Base-by-base conservation (phyloP, 352 stramenopile genomes). In the Globisporangium parvum region DNA sequence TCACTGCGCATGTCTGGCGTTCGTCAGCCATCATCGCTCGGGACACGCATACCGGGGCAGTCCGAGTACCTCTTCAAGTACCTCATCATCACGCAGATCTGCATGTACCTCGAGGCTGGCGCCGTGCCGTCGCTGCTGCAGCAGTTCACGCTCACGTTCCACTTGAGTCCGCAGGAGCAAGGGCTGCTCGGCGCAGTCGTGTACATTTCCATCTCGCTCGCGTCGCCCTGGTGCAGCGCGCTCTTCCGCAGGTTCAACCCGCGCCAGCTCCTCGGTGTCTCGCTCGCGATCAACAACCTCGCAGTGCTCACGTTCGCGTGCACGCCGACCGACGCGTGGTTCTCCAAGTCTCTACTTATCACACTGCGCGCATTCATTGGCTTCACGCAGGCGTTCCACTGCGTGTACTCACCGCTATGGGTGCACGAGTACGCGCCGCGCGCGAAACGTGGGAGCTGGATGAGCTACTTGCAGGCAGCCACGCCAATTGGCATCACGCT, bases 51-150 rank as follows among this genome's bases (percentile, higher is more conserved):
- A 12, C 56, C 56, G 12, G 56, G 56, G 4, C 48, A 62, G 41
- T 62, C 56, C 51, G 78, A 85, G 40, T 87, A 91, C 56, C 70
- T 95, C 6, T 95, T 95, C 71, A 88, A 91, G 57, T 95, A 80
- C 58, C 68, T 95, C 26, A 75, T 95, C 55, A 71, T 93, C 50
- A 80, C 76, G 39, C 85, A 95, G 59, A 77, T 93, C 33, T 90
- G 80, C 63, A 89, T 94, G 71, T 95, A 95, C 60, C 67, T 93
- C 39, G 85, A 95, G 59, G 85, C 85, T 6, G 85, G 85, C 53
- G 85, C 85, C 17, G 82, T 95, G 62, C 84, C 84, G 37, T 85
- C 85, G 47, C 67, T 94, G 37, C 72, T 95, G 51, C 70, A 91
- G 65, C 69, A 91, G 50, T 91, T 94, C 59, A 87, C 85, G 48